phyloP scores from a whole-genome alignment of 257 asterid species.

The Ilex asprella region DNA sequence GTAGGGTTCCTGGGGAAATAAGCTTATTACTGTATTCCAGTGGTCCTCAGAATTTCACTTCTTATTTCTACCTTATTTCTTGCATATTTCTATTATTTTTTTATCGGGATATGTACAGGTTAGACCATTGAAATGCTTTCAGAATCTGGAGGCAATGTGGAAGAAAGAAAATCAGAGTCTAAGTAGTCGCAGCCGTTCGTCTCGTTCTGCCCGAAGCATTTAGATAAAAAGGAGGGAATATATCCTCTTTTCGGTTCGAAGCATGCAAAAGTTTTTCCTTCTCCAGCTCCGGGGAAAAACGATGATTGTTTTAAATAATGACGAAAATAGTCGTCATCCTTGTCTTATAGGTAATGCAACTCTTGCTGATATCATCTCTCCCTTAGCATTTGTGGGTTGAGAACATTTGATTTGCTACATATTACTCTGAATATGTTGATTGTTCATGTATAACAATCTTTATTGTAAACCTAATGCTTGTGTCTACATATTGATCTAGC shows the following conservation, averaged over 20 bases:
- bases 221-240: conserved; percentile 8
- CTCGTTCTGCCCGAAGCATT: conserved; percentile 32
- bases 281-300: neutral
- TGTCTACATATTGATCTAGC: neutral
- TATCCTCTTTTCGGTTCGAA: neutral
- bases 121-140: conserved; percentile 74
- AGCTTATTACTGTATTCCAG: no score
- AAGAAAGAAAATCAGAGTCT: conserved; percentile 38
- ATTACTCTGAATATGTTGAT: neutral
- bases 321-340: no score
- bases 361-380: neutral
- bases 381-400: neutral
- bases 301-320: no score
- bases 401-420: neutral
- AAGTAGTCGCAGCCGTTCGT: conserved; percentile 33
- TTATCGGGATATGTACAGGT: conserved; percentile 36
- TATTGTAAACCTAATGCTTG: neutral
- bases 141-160: conserved; percentile 48
- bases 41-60: no score
- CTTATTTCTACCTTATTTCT: no score
- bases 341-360: neutral
- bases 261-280: conserved; percentile 3
- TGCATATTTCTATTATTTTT: neutral
- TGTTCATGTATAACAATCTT: no score
- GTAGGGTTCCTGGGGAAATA: no score